Percentiles rank a stretch among this genome's conserved stretches.
Evolutionary conservation across 306 rosid species (phyloP).

Genomic region (Medicago lupulina): DNA sequence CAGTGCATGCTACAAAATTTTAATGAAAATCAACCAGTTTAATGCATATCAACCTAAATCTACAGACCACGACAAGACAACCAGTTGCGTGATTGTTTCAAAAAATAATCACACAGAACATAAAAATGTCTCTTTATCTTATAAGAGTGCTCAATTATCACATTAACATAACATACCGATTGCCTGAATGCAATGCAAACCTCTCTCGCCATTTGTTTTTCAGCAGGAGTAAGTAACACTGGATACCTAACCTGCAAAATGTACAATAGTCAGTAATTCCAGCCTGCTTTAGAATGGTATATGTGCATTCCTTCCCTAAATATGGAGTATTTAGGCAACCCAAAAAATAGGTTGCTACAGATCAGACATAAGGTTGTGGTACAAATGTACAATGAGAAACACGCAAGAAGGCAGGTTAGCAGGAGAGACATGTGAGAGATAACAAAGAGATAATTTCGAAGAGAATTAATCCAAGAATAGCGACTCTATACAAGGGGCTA

Average conservation of each 20-base stretch:
- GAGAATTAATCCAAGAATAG: conserved; percentile 1
- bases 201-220: conserved; percentile 97
- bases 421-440: not conserved
- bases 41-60: not conserved
- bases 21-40: not conserved
- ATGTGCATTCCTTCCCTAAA: conserved; percentile 22
- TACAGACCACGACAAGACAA: conserved; percentile 27
- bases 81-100: conserved; percentile 29
- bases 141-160: conserved; percentile 26
- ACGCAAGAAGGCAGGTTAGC: conserved; percentile 9
- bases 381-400: not conserved
- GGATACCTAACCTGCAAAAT: conserved; percentile 91
- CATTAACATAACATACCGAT: conserved; percentile 65
- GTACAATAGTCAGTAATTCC: conserved; percentile 5
- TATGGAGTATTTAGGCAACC: not conserved
- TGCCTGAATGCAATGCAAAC: conserved; percentile 94
- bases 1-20: conserved; percentile 1
- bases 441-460: not conserved
- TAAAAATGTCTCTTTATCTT: not conserved
- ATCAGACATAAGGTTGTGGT: not conserved
- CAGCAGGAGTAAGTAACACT: conserved; percentile 86
- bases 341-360: not conserved
- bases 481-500: not conserved
- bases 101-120: conserved; percentile 19
- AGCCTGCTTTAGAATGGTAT: conserved; percentile 16